Conservation (phyloP, 73 alveolate genomes). For the Uronychia binucleata region DNA sequence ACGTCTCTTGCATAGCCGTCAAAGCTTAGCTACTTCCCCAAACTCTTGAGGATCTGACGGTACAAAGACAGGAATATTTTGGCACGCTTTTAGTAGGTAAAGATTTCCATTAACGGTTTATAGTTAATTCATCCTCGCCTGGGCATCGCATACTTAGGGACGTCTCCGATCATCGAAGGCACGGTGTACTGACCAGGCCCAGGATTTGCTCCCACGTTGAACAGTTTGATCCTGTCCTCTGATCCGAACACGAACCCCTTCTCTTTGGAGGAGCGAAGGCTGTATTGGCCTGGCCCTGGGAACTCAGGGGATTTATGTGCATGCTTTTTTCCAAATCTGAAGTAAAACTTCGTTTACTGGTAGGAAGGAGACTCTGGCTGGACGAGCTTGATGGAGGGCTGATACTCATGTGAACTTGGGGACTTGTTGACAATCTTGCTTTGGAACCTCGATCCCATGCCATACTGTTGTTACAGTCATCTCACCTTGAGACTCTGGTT, state of each 20-base stretch:
- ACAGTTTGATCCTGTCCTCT: neutral
- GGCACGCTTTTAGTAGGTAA: neutral
- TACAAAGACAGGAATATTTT: neutral
- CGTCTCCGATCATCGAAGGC: neutral
- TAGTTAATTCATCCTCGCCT: neutral
- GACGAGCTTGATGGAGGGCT: neutral
- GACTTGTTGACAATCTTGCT: neutral
- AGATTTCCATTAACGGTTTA: neutral
- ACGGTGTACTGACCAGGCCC: neutral
- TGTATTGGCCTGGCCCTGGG: neutral
- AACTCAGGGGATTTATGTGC: neutral
- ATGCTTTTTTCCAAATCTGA: neutral
- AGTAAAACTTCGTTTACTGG: neutral
- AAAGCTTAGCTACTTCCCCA: neutral
- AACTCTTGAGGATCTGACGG: neutral
- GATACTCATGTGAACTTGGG: neutral
- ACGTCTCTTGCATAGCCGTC: neutral
- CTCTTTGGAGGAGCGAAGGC: neutral
- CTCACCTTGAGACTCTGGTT: neutral
- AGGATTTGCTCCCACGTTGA: neutral
- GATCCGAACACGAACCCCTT: neutral
- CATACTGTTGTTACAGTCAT: no score
- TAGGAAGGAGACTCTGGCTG: neutral
- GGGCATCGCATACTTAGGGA: neutral
- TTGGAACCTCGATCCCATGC: neutral